A percentile compares a stretch with the other conserved stretches of the same genome.
Conservation (phyloP, 345 rosid genomes). For the Hibiscus syriacus region DNA sequence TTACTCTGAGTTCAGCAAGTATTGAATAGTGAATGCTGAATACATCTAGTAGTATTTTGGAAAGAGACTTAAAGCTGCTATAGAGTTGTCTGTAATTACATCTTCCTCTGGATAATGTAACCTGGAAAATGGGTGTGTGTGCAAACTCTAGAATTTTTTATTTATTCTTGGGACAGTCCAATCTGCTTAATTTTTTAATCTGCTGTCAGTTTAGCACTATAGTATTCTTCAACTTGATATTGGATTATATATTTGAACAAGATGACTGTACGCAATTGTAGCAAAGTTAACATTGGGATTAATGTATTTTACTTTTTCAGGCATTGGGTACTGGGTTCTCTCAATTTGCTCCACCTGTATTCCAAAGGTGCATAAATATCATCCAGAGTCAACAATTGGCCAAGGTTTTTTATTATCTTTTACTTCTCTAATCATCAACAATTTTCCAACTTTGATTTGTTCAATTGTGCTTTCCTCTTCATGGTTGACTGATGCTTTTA, state of each 20-base stretch:
- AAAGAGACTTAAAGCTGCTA: no score
- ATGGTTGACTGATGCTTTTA: background rate
- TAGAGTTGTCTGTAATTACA: no score
- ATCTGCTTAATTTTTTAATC: background rate
- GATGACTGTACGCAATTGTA: background rate
- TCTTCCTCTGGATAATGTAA: background rate
- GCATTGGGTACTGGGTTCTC: conserved; percentile 84
- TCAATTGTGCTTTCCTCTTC: conserved; percentile 7
- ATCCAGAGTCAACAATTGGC: conserved; percentile 72
- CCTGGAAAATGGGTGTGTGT: background rate
- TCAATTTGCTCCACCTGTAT: conserved; percentile 93
- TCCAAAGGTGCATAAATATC: conserved; percentile 82
- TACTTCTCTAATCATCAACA: background rate
- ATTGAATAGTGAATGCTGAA: no score
- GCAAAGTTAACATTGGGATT: background rate
- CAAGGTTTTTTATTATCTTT: conserved; percentile 43
- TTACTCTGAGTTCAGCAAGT: no score
- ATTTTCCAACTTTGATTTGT: background rate
- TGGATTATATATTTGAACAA: no score
- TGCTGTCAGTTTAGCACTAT: background rate
- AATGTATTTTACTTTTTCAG: conserved; percentile 36
- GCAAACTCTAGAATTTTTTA: background rate
- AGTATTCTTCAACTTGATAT: background rate
- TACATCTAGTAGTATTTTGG: no score
- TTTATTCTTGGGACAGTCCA: background rate